A percentile compares a stretch with the other conserved stretches of the same genome.
Evolutionary conservation across 768 basidiomycete species (phyloP).

Genomic region (Termitomyces sp.): DNA sequence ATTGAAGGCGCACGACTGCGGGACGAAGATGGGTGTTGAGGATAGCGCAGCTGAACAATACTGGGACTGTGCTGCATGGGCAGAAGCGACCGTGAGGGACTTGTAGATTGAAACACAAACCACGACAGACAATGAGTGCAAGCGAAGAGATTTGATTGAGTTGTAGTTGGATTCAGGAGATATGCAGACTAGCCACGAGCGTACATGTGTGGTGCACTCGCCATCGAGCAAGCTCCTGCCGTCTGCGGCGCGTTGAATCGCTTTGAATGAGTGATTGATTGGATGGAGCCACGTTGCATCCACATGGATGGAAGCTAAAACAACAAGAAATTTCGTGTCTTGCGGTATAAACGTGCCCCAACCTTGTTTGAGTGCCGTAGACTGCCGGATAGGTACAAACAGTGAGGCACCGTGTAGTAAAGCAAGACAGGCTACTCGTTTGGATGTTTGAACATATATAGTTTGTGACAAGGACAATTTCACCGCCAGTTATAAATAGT

Average conservation of each 20-base stretch:
- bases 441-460: no score
- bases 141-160: conserved; percentile 6
- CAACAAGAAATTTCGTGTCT: not conserved
- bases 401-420: not conserved
- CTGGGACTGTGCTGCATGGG: conserved; percentile 18
- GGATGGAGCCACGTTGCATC: conserved; percentile 14
- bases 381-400: no score
- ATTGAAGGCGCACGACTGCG: conserved; percentile 35
- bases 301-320: conserved; percentile 6
- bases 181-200: conserved; percentile 16
- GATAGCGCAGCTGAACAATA: conserved; percentile 24
- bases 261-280: conserved; percentile 8
- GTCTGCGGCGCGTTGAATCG: conserved; percentile 13
- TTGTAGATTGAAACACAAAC: conserved; percentile 9
- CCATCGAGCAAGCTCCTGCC: conserved; percentile 10
- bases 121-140: conserved; percentile 1
- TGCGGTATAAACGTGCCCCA: not conserved
- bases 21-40: conserved; percentile 16
- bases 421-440: no score
- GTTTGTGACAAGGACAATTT: no score
- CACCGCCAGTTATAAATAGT: no score
- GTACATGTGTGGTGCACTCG: conserved; percentile 18
- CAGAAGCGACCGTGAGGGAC: not conserved
- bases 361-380: not conserved
- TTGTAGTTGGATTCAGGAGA: conserved; percentile 10